A percentile compares a stretch with the other conserved stretches of the same genome.
Conservation (phyloP, 108 stramenopile genomes). For the Cyclotella choctawhatcheeana region DNA sequence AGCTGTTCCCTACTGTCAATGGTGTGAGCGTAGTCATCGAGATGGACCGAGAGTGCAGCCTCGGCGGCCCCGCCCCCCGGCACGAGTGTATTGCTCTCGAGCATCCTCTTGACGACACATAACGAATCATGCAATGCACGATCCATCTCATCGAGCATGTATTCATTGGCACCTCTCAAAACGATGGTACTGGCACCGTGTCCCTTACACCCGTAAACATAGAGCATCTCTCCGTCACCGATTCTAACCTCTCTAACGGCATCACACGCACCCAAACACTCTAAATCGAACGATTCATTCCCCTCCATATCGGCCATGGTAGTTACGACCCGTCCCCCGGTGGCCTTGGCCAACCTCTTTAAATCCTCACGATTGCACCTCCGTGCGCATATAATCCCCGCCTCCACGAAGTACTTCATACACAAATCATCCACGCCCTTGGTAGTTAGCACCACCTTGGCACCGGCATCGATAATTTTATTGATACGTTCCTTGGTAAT, state of each 20-base stretch:
- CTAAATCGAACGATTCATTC: constrained; percentile 94
- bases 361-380: constrained; percentile 97
- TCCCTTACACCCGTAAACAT: constrained; percentile 91
- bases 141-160: constrained; percentile 99
- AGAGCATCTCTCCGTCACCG: constrained; percentile 98
- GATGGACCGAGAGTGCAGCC: constrained; percentile 92
- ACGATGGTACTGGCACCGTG: constrained; percentile 95
- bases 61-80: constrained; percentile 99
- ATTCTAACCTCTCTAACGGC: constrained; percentile 94
- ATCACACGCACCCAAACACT: constrained; percentile 88
- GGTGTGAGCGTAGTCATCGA: constrained; percentile 94
- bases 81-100: constrained; percentile 96
- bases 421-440: constrained; percentile 99
- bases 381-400: constrained; percentile 94
- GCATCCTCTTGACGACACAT: constrained; percentile 98
- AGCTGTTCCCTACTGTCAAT: constrained; percentile 96
- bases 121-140: constrained; percentile 97
- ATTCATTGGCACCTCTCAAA: constrained; percentile 99
- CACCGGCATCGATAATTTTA: constrained; percentile 96
- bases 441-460: constrained; percentile 97
- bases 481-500: constrained; percentile 99
- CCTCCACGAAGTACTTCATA: constrained; percentile 99
- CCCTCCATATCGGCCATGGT: constrained; percentile 99
- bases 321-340: constrained; percentile 93
- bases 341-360: constrained; percentile 97